These are phyloP conservation scores for Pedinophyceae sp. DNA, from an alignment of 139 green algal genomes.

Conservation along the genomic window DNA sequence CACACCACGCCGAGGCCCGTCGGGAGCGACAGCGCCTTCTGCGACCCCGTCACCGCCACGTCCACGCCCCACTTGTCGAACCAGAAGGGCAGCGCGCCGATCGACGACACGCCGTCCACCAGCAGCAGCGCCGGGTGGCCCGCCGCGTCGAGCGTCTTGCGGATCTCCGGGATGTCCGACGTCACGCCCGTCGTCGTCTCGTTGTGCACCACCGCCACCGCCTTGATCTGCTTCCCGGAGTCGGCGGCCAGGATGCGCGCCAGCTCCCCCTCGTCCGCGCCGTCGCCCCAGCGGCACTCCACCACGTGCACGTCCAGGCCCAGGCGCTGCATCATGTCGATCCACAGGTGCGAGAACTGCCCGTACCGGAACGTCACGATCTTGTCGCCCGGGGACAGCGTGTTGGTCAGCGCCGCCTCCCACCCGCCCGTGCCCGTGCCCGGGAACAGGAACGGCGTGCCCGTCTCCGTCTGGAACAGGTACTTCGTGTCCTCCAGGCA, in stretches of 20 bases:
- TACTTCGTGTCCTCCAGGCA: slow-evolving; percentile 70
- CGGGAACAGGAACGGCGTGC: slow-evolving; percentile 84
- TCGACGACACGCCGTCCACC: slow-evolving; percentile 82
- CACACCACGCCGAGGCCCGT: slow-evolving; percentile 81
- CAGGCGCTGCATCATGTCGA: slow-evolving; percentile 94
- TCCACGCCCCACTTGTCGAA: slow-evolving; percentile 93
- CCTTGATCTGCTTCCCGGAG: slow-evolving; percentile 77
- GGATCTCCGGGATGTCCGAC: slow-evolving; percentile 1
- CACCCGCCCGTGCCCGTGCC: slow-evolving; percentile 73
- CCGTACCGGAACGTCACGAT: slow-evolving; percentile 61
- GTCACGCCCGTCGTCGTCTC: slow-evolving; percentile 79
- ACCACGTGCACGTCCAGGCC: slow-evolving; percentile 80
- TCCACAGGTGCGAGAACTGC: slow-evolving; percentile 86
- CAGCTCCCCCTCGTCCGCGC: slow-evolving; percentile 58
- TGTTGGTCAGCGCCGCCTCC: slow-evolving; percentile 87
- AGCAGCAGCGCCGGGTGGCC: slow-evolving; percentile 77
- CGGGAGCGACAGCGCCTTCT: slow-evolving; percentile 92
- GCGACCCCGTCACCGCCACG: slow-evolving; percentile 83
- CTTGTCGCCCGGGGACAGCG: slow-evolving; percentile 81
- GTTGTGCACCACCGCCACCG: slow-evolving; percentile 90
- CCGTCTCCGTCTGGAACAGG: slow-evolving; percentile 62
- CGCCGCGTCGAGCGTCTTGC: slow-evolving; percentile 45
- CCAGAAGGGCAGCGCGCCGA: slow-evolving; percentile 80
- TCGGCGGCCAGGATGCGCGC: slow-evolving; percentile 58
- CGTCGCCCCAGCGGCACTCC: slow-evolving; percentile 77